Conservation (phyloP, 1,284 basidiomycete species). For the Ceratobasidium sp. region DNA sequence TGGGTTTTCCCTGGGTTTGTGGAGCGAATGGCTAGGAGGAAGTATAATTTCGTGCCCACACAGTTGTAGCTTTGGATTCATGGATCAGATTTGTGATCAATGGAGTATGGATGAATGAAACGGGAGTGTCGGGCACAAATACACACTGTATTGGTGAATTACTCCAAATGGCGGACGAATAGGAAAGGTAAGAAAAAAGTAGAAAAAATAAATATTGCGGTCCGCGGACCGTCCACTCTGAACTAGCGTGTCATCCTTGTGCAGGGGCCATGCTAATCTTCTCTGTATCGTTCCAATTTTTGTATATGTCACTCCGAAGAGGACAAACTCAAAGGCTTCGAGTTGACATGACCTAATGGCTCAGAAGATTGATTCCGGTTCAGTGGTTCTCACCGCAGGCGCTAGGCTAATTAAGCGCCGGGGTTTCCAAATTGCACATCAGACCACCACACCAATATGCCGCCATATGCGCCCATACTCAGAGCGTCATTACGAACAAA, state of each 20-base stretch:
- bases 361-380: slow-evolving; percentile 18
- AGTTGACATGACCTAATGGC: neutral
- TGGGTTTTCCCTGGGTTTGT: slow-evolving; percentile 66
- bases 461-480: slow-evolving; percentile 35
- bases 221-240: too few species aligned
- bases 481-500: slow-evolving; percentile 56
- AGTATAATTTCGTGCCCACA: slow-evolving; percentile 63
- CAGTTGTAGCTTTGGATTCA: too few species aligned
- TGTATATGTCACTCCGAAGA: slow-evolving; percentile 30
- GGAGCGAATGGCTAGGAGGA: slow-evolving; percentile 62
- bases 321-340: neutral
- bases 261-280: too few species aligned
- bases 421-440: neutral
- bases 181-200: too few species aligned
- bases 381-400: slow-evolving; percentile 10
- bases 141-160: too few species aligned
- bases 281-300: slow-evolving; percentile 18
- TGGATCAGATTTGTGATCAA: too few species aligned
- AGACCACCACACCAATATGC: neutral
- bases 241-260: too few species aligned
- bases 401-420: slow-evolving; percentile 10
- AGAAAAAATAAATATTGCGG: too few species aligned
- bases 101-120: too few species aligned
- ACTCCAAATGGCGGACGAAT: too few species aligned
- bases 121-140: too few species aligned